Conservation (phyloP, 176 grass and related monocot species). For the Oropetium thomaeum region DNA sequence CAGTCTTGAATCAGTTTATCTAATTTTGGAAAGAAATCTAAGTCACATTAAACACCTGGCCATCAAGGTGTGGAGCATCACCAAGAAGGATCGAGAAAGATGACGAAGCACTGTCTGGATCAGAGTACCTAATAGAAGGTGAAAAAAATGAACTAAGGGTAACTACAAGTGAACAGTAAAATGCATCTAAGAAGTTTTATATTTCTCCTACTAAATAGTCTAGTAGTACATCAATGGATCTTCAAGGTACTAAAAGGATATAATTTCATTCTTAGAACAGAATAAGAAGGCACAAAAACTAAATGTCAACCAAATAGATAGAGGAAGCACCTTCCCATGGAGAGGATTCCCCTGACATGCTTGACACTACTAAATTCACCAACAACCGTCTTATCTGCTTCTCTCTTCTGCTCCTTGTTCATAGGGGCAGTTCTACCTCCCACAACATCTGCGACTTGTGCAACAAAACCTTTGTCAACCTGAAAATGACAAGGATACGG, state of each 20-base stretch:
- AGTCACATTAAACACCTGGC: conserved; percentile 55
- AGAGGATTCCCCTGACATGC: conserved; percentile 93
- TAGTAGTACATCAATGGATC: not conserved
- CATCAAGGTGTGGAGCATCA: conserved; percentile 86
- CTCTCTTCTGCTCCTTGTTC: conserved; percentile 66
- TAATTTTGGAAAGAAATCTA: not conserved
- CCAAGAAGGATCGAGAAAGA: conserved; percentile 96
- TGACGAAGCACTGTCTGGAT: conserved; percentile 85
- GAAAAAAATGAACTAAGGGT: not conserved
- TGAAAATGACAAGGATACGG: not conserved
- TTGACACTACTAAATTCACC: conserved; percentile 98
- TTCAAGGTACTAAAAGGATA: not conserved
- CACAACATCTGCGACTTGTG: conserved; percentile 85
- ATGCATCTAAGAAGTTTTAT: not conserved
- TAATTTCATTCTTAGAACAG: not conserved
- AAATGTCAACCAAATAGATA: not conserved
- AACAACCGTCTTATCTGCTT: conserved; percentile 78
- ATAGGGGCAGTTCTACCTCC: conserved; percentile 79
- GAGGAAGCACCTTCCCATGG: conserved; percentile 80
- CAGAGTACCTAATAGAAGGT: conserved; percentile 62
- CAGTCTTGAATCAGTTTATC: conserved; percentile 26
- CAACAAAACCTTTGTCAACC: not conserved
- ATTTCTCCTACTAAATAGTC: not conserved
- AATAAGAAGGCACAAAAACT: not conserved
- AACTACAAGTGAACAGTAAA: not conserved